A percentile compares a stretch with the other conserved stretches of the same genome.
phyloP scores from a whole-genome alignment of 129 eudicot species.

The Tagetes patula region DNA sequence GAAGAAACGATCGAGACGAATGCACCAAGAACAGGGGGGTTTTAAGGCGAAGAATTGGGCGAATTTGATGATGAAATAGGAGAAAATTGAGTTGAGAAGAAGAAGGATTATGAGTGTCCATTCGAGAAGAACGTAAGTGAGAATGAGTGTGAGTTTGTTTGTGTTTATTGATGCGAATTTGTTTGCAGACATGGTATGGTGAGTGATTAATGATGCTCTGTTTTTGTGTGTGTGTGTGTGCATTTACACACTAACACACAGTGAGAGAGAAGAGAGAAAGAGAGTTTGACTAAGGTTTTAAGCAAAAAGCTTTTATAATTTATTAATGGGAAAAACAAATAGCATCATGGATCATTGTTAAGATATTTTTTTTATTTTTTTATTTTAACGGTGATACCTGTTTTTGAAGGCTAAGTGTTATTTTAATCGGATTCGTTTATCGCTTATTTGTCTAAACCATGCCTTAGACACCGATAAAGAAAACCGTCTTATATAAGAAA shows the following conservation, averaged over 20 bases:
- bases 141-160: constrained; percentile 70
- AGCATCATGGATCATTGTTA: neutral
- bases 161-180: constrained; percentile 82
- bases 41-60: constrained; percentile 76
- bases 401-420: constrained; percentile 11
- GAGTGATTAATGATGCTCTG: constrained; percentile 26
- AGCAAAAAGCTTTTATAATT: constrained; percentile 31
- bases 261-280: constrained; percentile 9
- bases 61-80: constrained; percentile 68
- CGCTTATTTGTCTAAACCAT: too few relatives aligned
- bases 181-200: constrained; percentile 68
- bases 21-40: constrained; percentile 81
- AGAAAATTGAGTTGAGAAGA: constrained; percentile 74
- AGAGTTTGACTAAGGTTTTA: constrained; percentile 33
- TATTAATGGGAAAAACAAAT: constrained; percentile 1
- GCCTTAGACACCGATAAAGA: too few relatives aligned
- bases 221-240: constrained; percentile 34
- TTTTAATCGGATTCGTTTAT: too few relatives aligned
- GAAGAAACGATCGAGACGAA: constrained; percentile 67
- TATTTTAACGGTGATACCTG: too few relatives aligned
- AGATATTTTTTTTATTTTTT: neutral
- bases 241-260: constrained; percentile 16
- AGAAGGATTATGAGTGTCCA: constrained; percentile 78
- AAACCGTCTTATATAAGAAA: too few relatives aligned
- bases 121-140: constrained; percentile 72